A percentile compares a stretch with the other conserved stretches of the same genome.
phyloP scores from a whole-genome alignment of 768 basidiomycete species.

The Pleurotus salmoneostramineus region DNA sequence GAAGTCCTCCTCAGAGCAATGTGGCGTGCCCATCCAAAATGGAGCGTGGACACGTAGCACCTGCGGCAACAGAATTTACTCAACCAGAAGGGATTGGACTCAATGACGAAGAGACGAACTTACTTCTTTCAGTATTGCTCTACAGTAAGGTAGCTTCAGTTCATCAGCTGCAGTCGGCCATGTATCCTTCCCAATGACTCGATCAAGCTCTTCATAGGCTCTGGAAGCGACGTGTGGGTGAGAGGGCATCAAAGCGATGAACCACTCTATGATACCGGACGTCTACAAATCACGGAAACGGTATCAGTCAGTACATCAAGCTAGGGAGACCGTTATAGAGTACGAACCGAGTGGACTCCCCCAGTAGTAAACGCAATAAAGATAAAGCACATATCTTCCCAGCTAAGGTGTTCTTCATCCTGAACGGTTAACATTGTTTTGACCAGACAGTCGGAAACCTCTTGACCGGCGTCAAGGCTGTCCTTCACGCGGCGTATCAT shows the following conservation, averaged over 20 bases:
- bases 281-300: too few relatives aligned
- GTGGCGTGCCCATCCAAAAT: constrained; percentile 23
- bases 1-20: constrained; percentile 24
- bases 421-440: constrained; percentile 23
- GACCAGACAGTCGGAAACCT: constrained; percentile 28
- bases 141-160: constrained; percentile 19
- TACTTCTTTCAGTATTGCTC: constrained; percentile 23
- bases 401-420: constrained; percentile 23
- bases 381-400: constrained; percentile 29
- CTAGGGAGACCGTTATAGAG: neutral
- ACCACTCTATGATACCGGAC: constrained; percentile 28
- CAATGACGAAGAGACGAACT: neutral
- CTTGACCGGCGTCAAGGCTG: constrained; percentile 23
- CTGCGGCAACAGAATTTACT: constrained; percentile 7
- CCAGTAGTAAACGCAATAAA: constrained; percentile 28
- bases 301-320: neutral
- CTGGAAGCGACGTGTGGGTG: constrained; percentile 23
- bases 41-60: constrained; percentile 17
- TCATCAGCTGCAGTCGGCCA: constrained; percentile 22
- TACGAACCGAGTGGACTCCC: constrained; percentile 27
- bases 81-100: neutral
- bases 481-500: constrained; percentile 24
- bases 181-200: constrained; percentile 24
- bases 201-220: constrained; percentile 31
- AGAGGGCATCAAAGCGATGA: constrained; percentile 23